Evolutionary conservation across 805 yeast species (phyloP), one percentile per base, ranked within the genome.

Genomic region (Kuraishia cidri): DNA sequence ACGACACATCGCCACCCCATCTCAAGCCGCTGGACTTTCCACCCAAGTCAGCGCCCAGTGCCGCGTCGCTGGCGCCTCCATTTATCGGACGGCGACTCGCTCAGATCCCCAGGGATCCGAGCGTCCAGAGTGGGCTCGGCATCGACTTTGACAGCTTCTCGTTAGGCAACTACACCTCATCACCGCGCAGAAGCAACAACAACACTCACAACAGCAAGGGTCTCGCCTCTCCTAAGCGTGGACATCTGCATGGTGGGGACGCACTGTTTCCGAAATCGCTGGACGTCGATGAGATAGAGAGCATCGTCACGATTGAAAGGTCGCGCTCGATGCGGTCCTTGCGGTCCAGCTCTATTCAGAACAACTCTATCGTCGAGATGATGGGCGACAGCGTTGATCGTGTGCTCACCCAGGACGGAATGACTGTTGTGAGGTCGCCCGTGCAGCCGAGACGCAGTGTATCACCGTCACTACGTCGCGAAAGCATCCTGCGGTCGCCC

Each of bases 241-340:
- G n/a, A n/a, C n/a, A n/a, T n/a, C 42, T 56, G 7, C 64, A 62
- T 37, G 52, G 58, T 4, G 77, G 79, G 17, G 79, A 80, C 35
- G 72, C 76, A 0, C 52, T 82, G 17, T 83, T 83, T 50, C 94
- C 94, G 1, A 81, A 77, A 47, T 69, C 75, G 3, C 58, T 83
- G 21, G 78, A 68, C 36, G 62, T 71, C 0, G 72, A 69, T 33
- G 94, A 83, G 46, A 82, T 83, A 8, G 83, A 79, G 41, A 76
- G 83, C 29, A 83, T 83, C 36, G 79, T 79, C 3, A 69, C 80
- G 6, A 48, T 83, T 28, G 94, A 83, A 50, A 64, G 88, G 38
- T 71, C 81, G 6, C 48, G 75, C 31, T 69, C 77, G 4, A 60
- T 70, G 60, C 66, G 71, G 46, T 77, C 86, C 0, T 50, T 66